Conservation (phyloP, 768 basidiomycete genomes). For the Collybia mongolica region DNA sequence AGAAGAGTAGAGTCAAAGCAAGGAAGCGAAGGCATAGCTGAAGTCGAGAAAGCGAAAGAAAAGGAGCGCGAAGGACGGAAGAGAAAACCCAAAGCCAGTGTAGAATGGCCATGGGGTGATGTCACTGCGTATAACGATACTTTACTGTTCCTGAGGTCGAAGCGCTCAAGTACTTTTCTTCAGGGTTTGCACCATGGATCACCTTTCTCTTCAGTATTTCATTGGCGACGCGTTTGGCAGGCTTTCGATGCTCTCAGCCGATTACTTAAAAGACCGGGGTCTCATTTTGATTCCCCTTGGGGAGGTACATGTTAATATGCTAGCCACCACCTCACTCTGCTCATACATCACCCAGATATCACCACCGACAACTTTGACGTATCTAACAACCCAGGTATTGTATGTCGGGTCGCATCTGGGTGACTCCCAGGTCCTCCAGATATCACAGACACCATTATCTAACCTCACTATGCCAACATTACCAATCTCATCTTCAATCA, state of each 20-base stretch:
- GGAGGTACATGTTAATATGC: constrained; percentile 43
- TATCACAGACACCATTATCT: constrained; percentile 48
- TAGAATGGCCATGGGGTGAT: constrained; percentile 79
- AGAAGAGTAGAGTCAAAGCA: constrained; percentile 52
- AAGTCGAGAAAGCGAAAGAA: constrained; percentile 44
- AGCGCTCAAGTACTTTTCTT: constrained; percentile 1
- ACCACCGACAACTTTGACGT: constrained; percentile 66
- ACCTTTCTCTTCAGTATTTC: constrained; percentile 46
- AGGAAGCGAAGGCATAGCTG: constrained; percentile 39
- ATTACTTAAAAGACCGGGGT: constrained; percentile 37
- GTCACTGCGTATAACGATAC: constrained; percentile 58
- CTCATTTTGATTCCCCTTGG: constrained; percentile 67
- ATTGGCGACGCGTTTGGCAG: constrained; percentile 73
- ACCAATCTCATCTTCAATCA: constrained; percentile 48
- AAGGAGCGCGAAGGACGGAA: constrained; percentile 58
- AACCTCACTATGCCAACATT: constrained; percentile 42
- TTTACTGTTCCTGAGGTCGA: background rate
- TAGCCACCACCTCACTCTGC: background rate
- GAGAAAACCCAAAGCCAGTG: constrained; percentile 50
- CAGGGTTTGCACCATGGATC: constrained; percentile 55
- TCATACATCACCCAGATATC: constrained; percentile 51
- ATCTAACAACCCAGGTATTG: constrained; percentile 66
- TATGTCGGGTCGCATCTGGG: constrained; percentile 84
- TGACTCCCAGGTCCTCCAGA: constrained; percentile 73
- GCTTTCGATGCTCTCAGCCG: constrained; percentile 62